Conservation (phyloP, 2,329 filamentous ascomycete genomes). For the Neobulgaria alba region DNA sequence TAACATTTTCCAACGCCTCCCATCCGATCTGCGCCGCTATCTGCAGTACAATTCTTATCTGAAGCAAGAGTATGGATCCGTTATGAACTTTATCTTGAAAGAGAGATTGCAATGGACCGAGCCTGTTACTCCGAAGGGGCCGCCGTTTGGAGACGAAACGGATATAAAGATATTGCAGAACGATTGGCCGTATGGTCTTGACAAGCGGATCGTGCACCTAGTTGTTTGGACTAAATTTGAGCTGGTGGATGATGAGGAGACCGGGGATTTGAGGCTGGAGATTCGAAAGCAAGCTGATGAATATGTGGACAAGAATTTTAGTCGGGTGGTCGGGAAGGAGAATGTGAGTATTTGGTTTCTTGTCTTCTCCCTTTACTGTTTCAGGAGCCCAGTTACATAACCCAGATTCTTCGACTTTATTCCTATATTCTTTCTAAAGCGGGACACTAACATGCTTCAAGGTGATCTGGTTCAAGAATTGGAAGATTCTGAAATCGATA, state of each 20-base stretch:
- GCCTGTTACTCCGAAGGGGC: conserved; percentile 37
- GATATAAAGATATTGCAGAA: conserved; percentile 75
- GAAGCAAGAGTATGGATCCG: conserved; percentile 59
- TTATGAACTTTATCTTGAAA: conserved; percentile 67
- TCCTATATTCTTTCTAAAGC: too few species aligned
- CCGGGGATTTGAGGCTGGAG: conserved; percentile 53
- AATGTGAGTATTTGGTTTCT: conserved; percentile 37
- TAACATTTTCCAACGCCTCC: conserved; percentile 66
- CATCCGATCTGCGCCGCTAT: conserved; percentile 72
- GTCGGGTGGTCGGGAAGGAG: conserved; percentile 39
- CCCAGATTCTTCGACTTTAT: too few species aligned
- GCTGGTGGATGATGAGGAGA: conserved; percentile 55
- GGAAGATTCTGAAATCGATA: conserved; percentile 75
- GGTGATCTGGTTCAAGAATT: conserved; percentile 85
- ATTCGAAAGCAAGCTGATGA: conserved; percentile 57
- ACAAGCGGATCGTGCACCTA: conserved; percentile 68
- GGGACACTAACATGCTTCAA: too few species aligned
- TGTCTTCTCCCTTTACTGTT: background rate
- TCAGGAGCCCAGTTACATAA: too few species aligned
- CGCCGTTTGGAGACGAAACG: conserved; percentile 19
- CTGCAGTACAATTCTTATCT: conserved; percentile 59
- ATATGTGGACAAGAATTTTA: conserved; percentile 63
- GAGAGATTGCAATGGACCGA: conserved; percentile 61
- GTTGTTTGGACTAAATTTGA: conserved; percentile 91
- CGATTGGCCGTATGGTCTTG: conserved; percentile 91